Base-by-base conservation (phyloP, 805 yeast species). In the Suhomyces faveliae region DNA sequence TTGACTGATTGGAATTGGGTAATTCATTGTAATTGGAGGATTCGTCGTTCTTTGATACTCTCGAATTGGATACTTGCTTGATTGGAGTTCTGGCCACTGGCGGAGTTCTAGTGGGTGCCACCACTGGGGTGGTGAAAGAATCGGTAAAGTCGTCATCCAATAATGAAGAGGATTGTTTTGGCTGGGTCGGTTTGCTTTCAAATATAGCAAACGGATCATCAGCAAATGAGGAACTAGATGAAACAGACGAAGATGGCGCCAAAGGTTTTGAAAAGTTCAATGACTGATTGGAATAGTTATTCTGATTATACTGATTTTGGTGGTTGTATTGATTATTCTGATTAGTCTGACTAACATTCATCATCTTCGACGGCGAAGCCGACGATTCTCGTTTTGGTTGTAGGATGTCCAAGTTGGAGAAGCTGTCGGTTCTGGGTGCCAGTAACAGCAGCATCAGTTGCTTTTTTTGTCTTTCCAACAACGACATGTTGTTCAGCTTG, bases 91-190 rank as follows among this genome's bases (percentile, higher is more conserved):
- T n/a, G n/a, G n/a, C n/a, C n/a, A n/a, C n/a, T n/a, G n/a, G n/a
- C n/a, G n/a, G n/a, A n/a, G n/a, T n/a, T n/a, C n/a, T n/a, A n/a
- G n/a, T n/a, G n/a, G n/a, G n/a, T n/a, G n/a, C n/a, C n/a, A n/a
- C n/a, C n/a, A 17, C 25, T 37, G 40, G 40, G 6, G 37, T 6
- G 12, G 23, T 19, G 12, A 21, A 15, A n/a, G 42, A 72, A 53
- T 74, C 78, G 1, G 70, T 68, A 48, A 73, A 74, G 1, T 73
- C 78, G 33, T 73, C 79, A 43, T 72, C 78, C 33, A 73, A 50
- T 43, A 73, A 58, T 10, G 52, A 42, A 40, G 50, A 41, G 12
- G 39, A 24, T 25, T 20, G 13, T 17, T 17, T 12, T 11, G 9
- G 10, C 12, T 11, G 23, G 19, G 3, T 20, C 6, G 23, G 7